A percentile compares a stretch with the other conserved stretches of the same genome.
Evolutionary conservation across 306 rosid species (phyloP).

Genomic region (Lablab purpureus): DNA sequence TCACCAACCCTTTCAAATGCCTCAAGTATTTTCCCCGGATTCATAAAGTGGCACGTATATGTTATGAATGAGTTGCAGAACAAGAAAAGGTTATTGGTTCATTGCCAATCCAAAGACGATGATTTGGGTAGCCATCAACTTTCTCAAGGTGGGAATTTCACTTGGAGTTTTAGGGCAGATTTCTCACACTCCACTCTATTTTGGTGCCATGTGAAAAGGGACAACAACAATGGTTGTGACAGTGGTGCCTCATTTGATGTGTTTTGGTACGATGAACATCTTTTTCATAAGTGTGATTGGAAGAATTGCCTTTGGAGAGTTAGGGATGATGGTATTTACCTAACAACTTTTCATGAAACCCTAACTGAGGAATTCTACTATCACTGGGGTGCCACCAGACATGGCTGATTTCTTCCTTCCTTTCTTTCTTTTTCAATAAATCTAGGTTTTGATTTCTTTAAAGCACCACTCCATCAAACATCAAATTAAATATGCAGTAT

Average conservation of each 20-base stretch:
- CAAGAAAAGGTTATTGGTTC: slow-evolving; percentile 33
- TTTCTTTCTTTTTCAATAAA: not conserved
- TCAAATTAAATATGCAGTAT: no score
- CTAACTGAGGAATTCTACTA: slow-evolving; percentile 21
- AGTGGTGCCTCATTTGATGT: slow-evolving; percentile 30
- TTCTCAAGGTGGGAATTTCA: slow-evolving; percentile 44
- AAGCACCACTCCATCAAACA: no score
- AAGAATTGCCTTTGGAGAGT: slow-evolving; percentile 60
- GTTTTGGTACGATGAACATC: slow-evolving; percentile 55
- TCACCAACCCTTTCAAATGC: not conserved
- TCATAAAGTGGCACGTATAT: slow-evolving; percentile 57
- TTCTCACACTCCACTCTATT: slow-evolving; percentile 50
- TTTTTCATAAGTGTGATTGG: slow-evolving; percentile 53
- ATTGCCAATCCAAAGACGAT: slow-evolving; percentile 52
- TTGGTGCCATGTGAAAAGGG: slow-evolving; percentile 48
- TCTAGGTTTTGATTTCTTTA: not conserved
- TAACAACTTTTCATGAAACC: slow-evolving; percentile 3
- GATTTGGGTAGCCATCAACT: slow-evolving; percentile 41
- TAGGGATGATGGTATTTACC: slow-evolving; percentile 54
- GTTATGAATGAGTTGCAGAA: slow-evolving; percentile 45
- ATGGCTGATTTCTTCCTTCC: not conserved
- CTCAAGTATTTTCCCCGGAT: slow-evolving; percentile 38
- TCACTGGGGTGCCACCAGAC: slow-evolving; percentile 36
- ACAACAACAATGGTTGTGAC: not conserved
- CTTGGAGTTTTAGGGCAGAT: slow-evolving; percentile 57